Evolutionary conservation across 2,329 filamentous ascomycete species (phyloP).

Genomic region (Proliferodiscus dingleyae): DNA sequence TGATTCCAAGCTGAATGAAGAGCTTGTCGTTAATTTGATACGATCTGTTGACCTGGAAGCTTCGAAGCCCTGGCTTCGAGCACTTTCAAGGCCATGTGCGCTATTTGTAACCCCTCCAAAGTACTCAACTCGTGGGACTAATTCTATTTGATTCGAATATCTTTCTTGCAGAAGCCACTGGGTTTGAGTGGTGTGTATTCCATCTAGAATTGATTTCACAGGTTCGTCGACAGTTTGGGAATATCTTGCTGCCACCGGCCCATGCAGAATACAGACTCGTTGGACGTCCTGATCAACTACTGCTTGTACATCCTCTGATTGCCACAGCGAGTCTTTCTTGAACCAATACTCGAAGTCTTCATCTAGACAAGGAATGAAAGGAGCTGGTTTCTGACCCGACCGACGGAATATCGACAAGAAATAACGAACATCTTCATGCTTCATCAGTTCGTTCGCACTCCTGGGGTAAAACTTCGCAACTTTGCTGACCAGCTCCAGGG

Average conservation of each 20-base stretch:
- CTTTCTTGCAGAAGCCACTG: slow-evolving; percentile 70
- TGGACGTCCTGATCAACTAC: slow-evolving; percentile 95
- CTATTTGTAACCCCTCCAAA: slow-evolving; percentile 88
- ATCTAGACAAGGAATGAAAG: slow-evolving; percentile 92
- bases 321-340: slow-evolving; percentile 99
- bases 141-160: slow-evolving; percentile 67
- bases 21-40: too few relatives aligned
- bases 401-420: slow-evolving; percentile 91
- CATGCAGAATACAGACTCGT: slow-evolving; percentile 92
- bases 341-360: slow-evolving; percentile 99
- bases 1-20: too few relatives aligned
- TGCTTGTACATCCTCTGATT: slow-evolving; percentile 94
- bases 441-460: slow-evolving; percentile 86
- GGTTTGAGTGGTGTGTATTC: slow-evolving; percentile 86
- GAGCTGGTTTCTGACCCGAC: slow-evolving; percentile 90
- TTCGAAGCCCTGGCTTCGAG: slow-evolving; percentile 67
- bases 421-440: slow-evolving; percentile 95
- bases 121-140: slow-evolving; percentile 85
- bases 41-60: slow-evolving; percentile 78
- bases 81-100: slow-evolving; percentile 64
- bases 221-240: slow-evolving; percentile 88
- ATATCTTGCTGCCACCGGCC: slow-evolving; percentile 86
- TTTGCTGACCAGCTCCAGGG: slow-evolving; percentile 65
- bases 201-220: slow-evolving; percentile 88
- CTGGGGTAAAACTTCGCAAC: slow-evolving; percentile 82